phyloP scores from a whole-genome alignment of 257 asterid genomes.

The Solanum arcanum region DNA sequence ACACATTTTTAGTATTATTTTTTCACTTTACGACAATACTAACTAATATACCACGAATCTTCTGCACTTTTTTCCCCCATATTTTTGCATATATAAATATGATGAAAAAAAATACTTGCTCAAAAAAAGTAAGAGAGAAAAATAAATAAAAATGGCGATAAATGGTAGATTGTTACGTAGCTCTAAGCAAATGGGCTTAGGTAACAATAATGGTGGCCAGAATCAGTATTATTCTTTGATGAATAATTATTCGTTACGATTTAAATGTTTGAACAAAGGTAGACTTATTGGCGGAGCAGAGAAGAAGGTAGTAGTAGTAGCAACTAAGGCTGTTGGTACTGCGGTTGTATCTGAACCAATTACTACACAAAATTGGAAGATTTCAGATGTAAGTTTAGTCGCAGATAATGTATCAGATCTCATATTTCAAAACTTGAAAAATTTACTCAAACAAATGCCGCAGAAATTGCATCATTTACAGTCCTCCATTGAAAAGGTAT shows the following conservation, averaged over 20 bases:
- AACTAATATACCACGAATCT: constrained; percentile 54
- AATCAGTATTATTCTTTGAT: background rate
- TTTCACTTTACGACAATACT: constrained; percentile 11
- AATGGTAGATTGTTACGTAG: constrained; percentile 28
- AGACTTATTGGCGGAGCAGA: constrained; percentile 9
- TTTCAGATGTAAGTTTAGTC: constrained; percentile 18
- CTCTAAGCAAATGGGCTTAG: constrained; percentile 17
- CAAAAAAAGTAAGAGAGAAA: background rate
- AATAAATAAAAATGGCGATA: constrained; percentile 31
- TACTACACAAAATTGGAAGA: constrained; percentile 12
- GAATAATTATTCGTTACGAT: background rate
- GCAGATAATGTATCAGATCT: constrained; percentile 6
- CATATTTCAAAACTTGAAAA: constrained; percentile 15
- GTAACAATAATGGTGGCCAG: background rate
- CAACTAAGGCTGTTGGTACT: constrained; percentile 24
- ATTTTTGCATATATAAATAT: too few species aligned
- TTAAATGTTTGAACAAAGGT: constrained; percentile 17
- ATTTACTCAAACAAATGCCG: constrained; percentile 14
- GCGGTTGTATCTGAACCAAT: constrained; percentile 24
- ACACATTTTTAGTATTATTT: background rate
- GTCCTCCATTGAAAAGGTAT: constrained; percentile 60
- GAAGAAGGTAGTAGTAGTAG: constrained; percentile 12
- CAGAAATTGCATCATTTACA: constrained; percentile 31
- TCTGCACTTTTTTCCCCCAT: constrained; percentile 2
- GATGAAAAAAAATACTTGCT: too few species aligned